Base-by-base conservation (phyloP, 345 rosid species). In the Citrus inodora region DNA sequence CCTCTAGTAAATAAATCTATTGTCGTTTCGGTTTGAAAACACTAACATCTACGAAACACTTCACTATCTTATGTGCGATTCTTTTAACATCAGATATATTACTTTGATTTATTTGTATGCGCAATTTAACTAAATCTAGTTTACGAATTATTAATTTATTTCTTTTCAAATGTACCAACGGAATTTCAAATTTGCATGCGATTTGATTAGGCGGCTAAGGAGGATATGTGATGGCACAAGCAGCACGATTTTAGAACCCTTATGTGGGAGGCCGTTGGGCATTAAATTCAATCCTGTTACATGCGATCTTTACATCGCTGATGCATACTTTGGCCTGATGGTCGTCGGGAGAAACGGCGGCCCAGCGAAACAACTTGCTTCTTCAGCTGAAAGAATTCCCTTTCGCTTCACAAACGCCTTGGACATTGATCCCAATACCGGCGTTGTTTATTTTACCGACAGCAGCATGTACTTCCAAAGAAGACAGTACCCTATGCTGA, bases 191-290 rank as follows among this genome's bases (percentile, higher is more conserved):
- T 42, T 46, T 38, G 24, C 9, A 17, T 17, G 5, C 71, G 9
- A 7, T 61, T 32, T 75, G 14, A 51, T 67, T 70, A 84, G 90
- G 81, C 75, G 17, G 51, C 16, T 73, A 14, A 75, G 81, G 75
- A 75, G 73, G 35, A 1, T 67, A 2, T 90, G 93, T 58, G 91
- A 88, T 33, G 83, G 88, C 3, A 78, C 90, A 56, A 77, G 78
- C 19, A 56, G 85, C 62, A 67, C 84, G 0, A 25, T 33, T 22
- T 21, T 53, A 46, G 93, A 88, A 33, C 83, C 83, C 10, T 24
- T 30, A 0, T 88, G 93, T 38, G 93, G 92, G 35, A 87, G 93
- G 76, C 88, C 92, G 3, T 37, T 90, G 33, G 93, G 92, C 33
- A 76, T 90, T 1, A 85, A 83, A 70, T 87, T 90, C 72, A 79